phyloP scores from a whole-genome alignment of 495 filamentous ascomycete genomes.

The Articulospora tetracladia region DNA sequence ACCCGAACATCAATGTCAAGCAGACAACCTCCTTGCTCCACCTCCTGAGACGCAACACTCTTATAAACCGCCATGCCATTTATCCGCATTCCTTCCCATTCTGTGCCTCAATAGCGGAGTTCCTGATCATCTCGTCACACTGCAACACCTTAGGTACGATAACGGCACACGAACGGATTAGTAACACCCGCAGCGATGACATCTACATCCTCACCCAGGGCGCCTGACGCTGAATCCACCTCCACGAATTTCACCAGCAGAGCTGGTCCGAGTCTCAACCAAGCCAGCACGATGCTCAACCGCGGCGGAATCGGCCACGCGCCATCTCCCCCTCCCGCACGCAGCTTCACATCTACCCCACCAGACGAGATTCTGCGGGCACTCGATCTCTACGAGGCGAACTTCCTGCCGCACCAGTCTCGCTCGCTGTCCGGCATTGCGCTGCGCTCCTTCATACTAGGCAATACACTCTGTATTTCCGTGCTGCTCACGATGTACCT shows the following conservation, averaged over 20 bases:
- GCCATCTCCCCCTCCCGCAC: background rate
- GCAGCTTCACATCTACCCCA: background rate
- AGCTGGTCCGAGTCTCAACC: background rate
- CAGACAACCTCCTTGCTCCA: too few species aligned
- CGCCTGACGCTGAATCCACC: background rate
- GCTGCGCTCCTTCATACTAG: slow-evolving; percentile 56
- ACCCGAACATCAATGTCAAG: background rate
- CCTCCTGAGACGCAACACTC: too few species aligned
- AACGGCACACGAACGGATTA: background rate
- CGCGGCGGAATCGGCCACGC: slow-evolving; percentile 10
- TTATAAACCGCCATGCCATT: too few species aligned
- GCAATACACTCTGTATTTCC: slow-evolving; percentile 41
- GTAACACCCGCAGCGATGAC: background rate
- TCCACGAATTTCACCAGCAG: background rate
- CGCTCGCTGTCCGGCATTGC: slow-evolving; percentile 80
- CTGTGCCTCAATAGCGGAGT: too few species aligned
- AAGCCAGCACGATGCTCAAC: slow-evolving; percentile 11
- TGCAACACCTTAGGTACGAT: too few species aligned
- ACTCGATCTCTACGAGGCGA: slow-evolving; percentile 29
- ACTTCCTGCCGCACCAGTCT: slow-evolving; percentile 43
- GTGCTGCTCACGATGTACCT: slow-evolving; percentile 36
- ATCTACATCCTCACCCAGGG: background rate
- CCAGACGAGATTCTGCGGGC: slow-evolving; percentile 13
- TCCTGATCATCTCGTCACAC: too few species aligned
- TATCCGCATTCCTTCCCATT: too few species aligned